Evolutionary conservation across 1,139 yeast genomes (phyloP), one percentile per base, ranked within the genome.

Genomic region (Yamadazyma dendronema): DNA sequence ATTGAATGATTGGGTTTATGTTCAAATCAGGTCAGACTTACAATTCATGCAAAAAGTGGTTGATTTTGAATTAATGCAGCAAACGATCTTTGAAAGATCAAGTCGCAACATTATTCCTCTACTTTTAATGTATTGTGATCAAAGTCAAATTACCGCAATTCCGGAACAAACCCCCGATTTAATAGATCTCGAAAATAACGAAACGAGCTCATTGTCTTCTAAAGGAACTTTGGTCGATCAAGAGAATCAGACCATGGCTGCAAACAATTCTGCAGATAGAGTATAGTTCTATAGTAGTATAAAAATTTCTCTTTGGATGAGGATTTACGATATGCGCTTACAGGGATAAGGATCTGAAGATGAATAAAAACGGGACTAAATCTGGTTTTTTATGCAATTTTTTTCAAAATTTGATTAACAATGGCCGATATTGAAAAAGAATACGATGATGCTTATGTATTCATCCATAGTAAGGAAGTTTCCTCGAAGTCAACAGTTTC

Each of bases 1-100:
- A 3, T 14, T 30, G 4, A 44, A 47, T 15, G 40, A 44, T 17
- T 60, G 61, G 61, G 44, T 56, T 1, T 48, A 51, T 40, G 46
- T 47, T 5, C 34, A 27, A 12, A 40, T 43, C 2, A 31, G 31
- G 8, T 26, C 15, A 2, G 43, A 39, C 31, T 27, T 43, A 27
- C 26, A 23, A n/a, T 41, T 40, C 27, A 28, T 22, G 2, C 49
- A 43, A 28, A 40, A 44, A 17, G 23, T 35, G 8, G 32, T 40
- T 3, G 36, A 40, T 14, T 48, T 47, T 28, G 34, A 39, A 3
- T 16, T 16, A 12, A 38, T 47, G 14, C 16, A 34, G 13, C 23
- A 31, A 3, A 14, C 19, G 10, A 22, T 47, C 15, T 12, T 24
- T 14, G 31, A 38, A 6, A 23, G 41, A 17, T 36, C 41, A 16